These are phyloP conservation scores for Ganoderma multipileum DNA, from an alignment of 1,284 basidiomycete species.

Conservation along the genomic window DNA sequence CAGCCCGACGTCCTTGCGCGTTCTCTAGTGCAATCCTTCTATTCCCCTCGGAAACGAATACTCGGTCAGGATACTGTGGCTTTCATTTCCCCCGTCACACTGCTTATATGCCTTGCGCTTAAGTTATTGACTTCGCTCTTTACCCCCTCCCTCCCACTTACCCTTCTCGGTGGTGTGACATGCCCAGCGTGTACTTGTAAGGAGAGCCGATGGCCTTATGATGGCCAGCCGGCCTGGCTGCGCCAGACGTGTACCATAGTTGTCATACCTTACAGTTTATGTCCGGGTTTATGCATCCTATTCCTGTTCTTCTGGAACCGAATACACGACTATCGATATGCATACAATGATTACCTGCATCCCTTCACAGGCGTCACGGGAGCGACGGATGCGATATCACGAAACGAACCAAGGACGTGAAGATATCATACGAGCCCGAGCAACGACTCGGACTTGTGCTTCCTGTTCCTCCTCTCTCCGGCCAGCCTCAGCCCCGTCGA, in stretches of 20 bases:
- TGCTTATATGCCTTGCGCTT: constrained; percentile 17
- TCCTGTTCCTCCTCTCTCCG: neutral
- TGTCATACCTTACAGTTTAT: neutral
- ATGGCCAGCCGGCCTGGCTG: neutral
- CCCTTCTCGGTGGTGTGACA: neutral
- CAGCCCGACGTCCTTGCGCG: neutral
- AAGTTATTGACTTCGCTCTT: constrained; percentile 28
- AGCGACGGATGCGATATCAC: neutral
- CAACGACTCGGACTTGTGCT: neutral
- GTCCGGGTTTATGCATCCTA: neutral
- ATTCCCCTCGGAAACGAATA: neutral
- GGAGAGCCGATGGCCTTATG: neutral
- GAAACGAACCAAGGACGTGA: constrained; percentile 5
- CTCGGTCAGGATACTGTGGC: constrained; percentile 3
- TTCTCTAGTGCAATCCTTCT: neutral
- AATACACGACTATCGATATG: neutral
- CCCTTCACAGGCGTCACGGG: neutral
- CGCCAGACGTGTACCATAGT: constrained; percentile 14
- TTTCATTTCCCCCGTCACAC: neutral
- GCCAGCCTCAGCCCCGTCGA: neutral
- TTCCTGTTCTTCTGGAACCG: neutral
- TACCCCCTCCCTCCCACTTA: neutral
- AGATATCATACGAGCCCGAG: neutral
- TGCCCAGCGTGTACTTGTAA: constrained; percentile 7
- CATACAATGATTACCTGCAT: neutral